phyloP scores from a whole-genome alignment of 257 asterid genomes.

The Verbena officinalis region DNA sequence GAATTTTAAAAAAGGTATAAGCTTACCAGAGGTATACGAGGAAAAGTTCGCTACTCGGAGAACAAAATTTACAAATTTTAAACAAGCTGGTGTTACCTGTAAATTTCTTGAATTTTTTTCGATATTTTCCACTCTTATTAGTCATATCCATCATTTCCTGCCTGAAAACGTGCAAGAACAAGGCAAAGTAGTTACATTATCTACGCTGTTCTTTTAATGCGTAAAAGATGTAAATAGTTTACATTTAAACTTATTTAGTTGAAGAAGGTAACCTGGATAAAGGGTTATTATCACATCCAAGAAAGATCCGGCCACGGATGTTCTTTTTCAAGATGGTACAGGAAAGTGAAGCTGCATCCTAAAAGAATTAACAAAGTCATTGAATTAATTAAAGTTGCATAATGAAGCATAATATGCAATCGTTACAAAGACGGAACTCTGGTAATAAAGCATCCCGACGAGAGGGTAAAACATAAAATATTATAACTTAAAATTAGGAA shows the following conservation, averaged over 20 bases:
- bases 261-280: constrained; percentile 51
- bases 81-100: constrained; percentile 44
- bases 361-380: constrained; percentile 11
- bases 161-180: constrained; percentile 30
- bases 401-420: not conserved
- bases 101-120: constrained; percentile 53
- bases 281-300: constrained; percentile 80
- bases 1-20: not conserved
- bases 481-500: no score
- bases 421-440: not conserved
- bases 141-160: constrained; percentile 72
- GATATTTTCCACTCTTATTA: constrained; percentile 62
- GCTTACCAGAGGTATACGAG: not conserved
- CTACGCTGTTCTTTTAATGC: not conserved
- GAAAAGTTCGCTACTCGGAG: not conserved
- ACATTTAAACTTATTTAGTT: not conserved
- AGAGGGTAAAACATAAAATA: no score
- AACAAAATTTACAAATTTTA: not conserved
- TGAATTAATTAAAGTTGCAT: not conserved
- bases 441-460: no score
- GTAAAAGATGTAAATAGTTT: not conserved
- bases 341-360: constrained; percentile 82
- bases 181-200: not conserved
- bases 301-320: constrained; percentile 47
- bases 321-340: constrained; percentile 55